A percentile compares a stretch with the other conserved stretches of the same genome.
phyloP scores from a whole-genome alignment of 768 basidiomycete genomes.

The Calvatia gigantea region DNA sequence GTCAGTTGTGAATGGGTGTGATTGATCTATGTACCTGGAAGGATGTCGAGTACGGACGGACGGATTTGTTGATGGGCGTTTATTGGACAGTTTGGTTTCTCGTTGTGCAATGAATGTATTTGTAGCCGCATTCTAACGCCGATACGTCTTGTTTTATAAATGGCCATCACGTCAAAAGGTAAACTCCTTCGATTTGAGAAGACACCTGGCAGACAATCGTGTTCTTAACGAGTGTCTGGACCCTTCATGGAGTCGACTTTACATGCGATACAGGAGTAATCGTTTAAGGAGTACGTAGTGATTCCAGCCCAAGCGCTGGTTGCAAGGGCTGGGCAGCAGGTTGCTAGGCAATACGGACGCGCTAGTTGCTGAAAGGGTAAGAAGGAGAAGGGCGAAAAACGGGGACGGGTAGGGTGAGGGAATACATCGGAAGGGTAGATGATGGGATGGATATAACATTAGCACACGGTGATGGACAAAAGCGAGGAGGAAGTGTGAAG shows the following conservation, averaged over 20 bases:
- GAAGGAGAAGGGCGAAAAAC: background rate
- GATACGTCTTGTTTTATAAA: background rate
- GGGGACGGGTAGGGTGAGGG: background rate
- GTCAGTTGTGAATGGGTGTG: background rate
- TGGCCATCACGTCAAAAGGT: background rate
- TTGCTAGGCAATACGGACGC: background rate
- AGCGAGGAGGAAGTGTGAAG: constrained; percentile 15
- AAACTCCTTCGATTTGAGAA: background rate
- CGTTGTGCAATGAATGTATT: no score
- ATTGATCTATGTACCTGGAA: constrained; percentile 3
- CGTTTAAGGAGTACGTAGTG: background rate
- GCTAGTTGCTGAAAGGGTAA: background rate
- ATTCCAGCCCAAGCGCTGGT: no score
- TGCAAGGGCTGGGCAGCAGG: background rate
- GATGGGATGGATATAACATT: constrained; percentile 2
- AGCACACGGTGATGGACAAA: constrained; percentile 16
- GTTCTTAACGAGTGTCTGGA: background rate
- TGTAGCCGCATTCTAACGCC: background rate
- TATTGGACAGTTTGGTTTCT: no score
- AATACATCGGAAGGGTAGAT: background rate
- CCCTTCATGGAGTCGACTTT: background rate
- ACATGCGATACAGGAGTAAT: background rate
- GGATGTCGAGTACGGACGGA: background rate
- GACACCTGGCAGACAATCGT: background rate
- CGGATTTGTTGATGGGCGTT: no score